phyloP scores from a whole-genome alignment of 2,329 filamentous ascomycete genomes.

The Botrytis aclada region DNA sequence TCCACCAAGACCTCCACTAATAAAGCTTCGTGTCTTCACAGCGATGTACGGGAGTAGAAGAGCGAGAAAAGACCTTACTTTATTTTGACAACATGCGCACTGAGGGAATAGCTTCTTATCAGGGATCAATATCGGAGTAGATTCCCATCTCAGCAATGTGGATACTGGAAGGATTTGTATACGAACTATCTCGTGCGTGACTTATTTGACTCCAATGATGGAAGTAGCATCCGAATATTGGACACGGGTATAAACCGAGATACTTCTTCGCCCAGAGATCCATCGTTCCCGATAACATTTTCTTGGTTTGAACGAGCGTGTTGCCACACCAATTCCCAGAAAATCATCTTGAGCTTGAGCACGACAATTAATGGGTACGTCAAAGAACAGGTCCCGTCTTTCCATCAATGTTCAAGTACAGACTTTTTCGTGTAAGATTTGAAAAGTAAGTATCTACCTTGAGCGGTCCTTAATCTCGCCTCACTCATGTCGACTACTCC shows the following conservation, averaged over 20 bases:
- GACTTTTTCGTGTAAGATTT: conserved; percentile 14
- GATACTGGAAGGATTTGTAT: not conserved
- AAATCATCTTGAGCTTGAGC: not conserved
- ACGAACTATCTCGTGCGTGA: not conserved
- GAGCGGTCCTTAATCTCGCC: conserved; percentile 25
- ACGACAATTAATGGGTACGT: not conserved
- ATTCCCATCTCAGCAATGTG: not conserved
- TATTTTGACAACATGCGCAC: not conserved
- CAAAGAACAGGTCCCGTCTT: not conserved
- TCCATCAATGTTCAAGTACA: not conserved
- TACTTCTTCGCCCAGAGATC: not conserved
- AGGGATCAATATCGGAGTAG: not conserved
- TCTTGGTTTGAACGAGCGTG: not conserved
- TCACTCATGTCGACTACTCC: conserved; percentile 26
- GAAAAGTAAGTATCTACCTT: conserved; percentile 30
- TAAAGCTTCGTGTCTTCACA: conserved; percentile 6
- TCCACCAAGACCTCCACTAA: not conserved
- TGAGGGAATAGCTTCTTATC: not conserved
- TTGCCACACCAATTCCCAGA: not conserved
- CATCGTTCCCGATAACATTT: not conserved
- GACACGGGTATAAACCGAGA: not conserved
- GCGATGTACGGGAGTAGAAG: not conserved
- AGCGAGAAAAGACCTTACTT: not conserved
- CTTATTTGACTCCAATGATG: not conserved
- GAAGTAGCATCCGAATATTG: not conserved